Conservation (phyloP, 1,139 yeast genomes). For the Protomyces arabidopsidicola region DNA sequence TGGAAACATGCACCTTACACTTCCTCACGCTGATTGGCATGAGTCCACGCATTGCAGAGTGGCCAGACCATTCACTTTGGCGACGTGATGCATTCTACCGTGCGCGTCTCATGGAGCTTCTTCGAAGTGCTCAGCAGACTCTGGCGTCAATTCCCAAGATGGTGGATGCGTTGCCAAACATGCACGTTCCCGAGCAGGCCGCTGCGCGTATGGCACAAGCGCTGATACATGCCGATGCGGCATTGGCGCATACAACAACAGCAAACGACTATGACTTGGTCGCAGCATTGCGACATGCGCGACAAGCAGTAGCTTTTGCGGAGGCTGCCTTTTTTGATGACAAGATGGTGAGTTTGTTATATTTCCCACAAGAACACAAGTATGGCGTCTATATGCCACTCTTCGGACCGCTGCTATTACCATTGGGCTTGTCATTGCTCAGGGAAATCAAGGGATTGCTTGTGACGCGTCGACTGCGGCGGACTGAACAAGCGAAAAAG, state of each 20-base stretch:
- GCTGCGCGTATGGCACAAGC: slow-evolving; percentile 48
- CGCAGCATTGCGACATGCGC: slow-evolving; percentile 43
- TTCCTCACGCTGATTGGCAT: slow-evolving; percentile 69
- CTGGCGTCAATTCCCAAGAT: slow-evolving; percentile 66
- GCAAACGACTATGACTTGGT: slow-evolving; percentile 3
- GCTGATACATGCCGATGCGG: slow-evolving; percentile 40
- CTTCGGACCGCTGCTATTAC: slow-evolving; percentile 75
- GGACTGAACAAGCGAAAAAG: neutral
- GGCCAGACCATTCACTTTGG: slow-evolving; percentile 43
- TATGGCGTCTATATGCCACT: slow-evolving; percentile 88
- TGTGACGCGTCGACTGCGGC: neutral
- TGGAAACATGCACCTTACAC: slow-evolving; percentile 65
- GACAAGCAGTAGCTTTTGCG: slow-evolving; percentile 53
- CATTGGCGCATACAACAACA: slow-evolving; percentile 34
- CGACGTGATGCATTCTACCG: slow-evolving; percentile 56
- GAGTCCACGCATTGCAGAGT: slow-evolving; percentile 39
- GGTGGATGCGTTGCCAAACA: slow-evolving; percentile 62
- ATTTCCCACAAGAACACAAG: slow-evolving; percentile 92
- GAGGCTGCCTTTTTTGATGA: slow-evolving; percentile 85
- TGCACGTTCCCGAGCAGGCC: slow-evolving; percentile 74
- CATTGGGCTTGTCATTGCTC: slow-evolving; percentile 56
- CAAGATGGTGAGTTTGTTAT: slow-evolving; percentile 90
- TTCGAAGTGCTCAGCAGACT: slow-evolving; percentile 51
- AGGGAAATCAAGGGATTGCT: slow-evolving; percentile 44
- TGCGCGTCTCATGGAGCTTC: slow-evolving; percentile 52